These are phyloP conservation scores for Calcarisporium arbuscula DNA, from an alignment of 2,329 filamentous ascomycete species.

Conservation along the genomic window DNA sequence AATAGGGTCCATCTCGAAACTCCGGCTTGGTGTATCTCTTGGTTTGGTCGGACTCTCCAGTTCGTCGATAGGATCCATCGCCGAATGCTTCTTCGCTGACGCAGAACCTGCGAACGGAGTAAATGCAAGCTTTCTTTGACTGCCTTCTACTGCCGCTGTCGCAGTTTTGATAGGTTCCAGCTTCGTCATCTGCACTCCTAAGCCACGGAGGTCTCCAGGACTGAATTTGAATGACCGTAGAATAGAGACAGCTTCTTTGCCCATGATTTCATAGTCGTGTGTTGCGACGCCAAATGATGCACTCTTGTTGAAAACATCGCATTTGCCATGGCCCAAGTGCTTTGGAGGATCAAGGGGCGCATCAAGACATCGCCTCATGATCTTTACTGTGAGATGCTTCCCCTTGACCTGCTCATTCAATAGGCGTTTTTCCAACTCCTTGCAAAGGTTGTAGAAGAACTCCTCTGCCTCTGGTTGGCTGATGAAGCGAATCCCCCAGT, in stretches of 20 bases:
- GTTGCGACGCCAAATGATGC: slow-evolving; percentile 77
- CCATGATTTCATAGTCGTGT: slow-evolving; percentile 62
- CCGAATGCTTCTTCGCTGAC: slow-evolving; percentile 31
- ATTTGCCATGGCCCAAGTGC: slow-evolving; percentile 90
- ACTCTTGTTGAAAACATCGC: slow-evolving; percentile 91
- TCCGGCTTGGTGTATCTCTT: slow-evolving; percentile 21
- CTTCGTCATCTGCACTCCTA: slow-evolving; percentile 91
- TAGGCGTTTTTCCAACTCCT: slow-evolving; percentile 75
- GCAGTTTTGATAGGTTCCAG: slow-evolving; percentile 69
- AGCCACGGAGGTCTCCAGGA: slow-evolving; percentile 84
- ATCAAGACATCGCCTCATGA: slow-evolving; percentile 82
- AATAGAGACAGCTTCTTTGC: slow-evolving; percentile 79
- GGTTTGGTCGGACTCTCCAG: slow-evolving; percentile 27
- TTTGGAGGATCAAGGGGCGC: slow-evolving; percentile 89
- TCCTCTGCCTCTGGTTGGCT: slow-evolving; percentile 89
- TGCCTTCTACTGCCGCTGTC: slow-evolving; percentile 56
- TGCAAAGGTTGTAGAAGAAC: slow-evolving; percentile 78
- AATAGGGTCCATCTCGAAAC: slow-evolving; percentile 43
- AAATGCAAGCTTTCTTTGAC: slow-evolving; percentile 75
- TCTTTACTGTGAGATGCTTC: slow-evolving; percentile 83
- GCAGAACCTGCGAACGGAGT: slow-evolving; percentile 40
- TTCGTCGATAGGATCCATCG: slow-evolving; percentile 47
- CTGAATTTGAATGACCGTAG: slow-evolving; percentile 76
- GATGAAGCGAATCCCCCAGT: slow-evolving; percentile 95
- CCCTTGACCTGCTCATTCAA: slow-evolving; percentile 81